These are phyloP conservation scores for Scorias spongiosa DNA, from an alignment of 2,329 filamentous ascomycete genomes.

Conservation along the genomic window DNA sequence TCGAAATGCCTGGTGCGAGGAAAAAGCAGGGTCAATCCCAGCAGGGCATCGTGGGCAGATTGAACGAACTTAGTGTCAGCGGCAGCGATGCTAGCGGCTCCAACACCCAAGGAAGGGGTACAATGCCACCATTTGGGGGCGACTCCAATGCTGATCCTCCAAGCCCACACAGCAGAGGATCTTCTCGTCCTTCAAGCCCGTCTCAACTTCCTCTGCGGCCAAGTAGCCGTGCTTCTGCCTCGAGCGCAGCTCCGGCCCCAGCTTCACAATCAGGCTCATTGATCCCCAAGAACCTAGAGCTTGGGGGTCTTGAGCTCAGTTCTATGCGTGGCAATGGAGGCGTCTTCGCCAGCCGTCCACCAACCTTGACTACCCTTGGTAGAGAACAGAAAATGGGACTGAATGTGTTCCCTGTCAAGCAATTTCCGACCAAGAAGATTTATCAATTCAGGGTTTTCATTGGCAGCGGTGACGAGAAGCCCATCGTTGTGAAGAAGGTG, in stretches of 20 bases:
- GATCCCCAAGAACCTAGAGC: background rate
- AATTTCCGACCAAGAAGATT: constrained; percentile 46
- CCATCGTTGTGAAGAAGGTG: constrained; percentile 55
- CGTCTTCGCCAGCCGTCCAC: background rate
- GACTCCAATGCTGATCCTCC: background rate
- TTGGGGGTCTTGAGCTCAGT: background rate
- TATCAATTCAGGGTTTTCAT: constrained; percentile 69
- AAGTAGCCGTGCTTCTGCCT: background rate
- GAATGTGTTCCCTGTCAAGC: constrained; percentile 60
- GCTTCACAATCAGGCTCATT: background rate
- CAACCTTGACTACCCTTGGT: constrained; percentile 24
- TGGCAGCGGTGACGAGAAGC: constrained; percentile 47
- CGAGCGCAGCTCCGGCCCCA: background rate
- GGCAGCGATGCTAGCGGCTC: no score
- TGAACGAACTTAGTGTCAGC: no score
- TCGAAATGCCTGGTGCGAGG: background rate
- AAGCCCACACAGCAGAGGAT: background rate
- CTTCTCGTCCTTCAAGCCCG: background rate
- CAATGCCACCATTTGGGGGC: background rate
- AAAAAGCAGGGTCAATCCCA: background rate
- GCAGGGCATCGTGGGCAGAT: no score
- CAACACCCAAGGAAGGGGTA: constrained; percentile 15
- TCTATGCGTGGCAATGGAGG: background rate
- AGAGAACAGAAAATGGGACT: constrained; percentile 31
- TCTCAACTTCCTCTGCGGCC: background rate